Percentiles rank a stretch among this genome's conserved stretches.
These are phyloP conservation scores for Stachybotrys echinatus DNA, from an alignment of 2,329 filamentous ascomycete genomes.

Conservation along the genomic window DNA sequence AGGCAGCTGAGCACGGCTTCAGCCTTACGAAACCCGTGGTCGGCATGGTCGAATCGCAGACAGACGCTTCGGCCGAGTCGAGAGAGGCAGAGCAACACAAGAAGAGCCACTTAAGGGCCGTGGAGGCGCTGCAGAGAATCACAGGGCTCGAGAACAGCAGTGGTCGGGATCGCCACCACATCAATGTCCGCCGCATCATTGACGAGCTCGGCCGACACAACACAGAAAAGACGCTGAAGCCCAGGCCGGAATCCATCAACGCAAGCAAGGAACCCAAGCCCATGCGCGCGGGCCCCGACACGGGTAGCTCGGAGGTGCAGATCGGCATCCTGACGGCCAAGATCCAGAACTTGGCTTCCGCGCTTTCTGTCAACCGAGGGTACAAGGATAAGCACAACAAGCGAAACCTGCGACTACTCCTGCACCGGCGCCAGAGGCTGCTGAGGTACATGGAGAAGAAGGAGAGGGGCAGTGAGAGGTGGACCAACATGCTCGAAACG, in stretches of 20 bases:
- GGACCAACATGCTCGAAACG: conserved; percentile 78
- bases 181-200: conserved; percentile 81
- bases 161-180: conserved; percentile 70
- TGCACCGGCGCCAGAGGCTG: conserved; percentile 85
- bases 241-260: conserved; percentile 47
- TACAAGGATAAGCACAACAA: conserved; percentile 93
- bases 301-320: conserved; percentile 95
- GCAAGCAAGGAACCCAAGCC: conserved; percentile 34
- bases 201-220: conserved; percentile 86
- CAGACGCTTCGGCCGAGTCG: conserved; percentile 35
- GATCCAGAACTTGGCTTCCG: conserved; percentile 74
- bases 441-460: conserved; percentile 81
- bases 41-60: conserved; percentile 26
- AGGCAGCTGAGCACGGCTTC: conserved; percentile 63
- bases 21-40: conserved; percentile 56
- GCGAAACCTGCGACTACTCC: conserved; percentile 77
- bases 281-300: conserved; percentile 77
- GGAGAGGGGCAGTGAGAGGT: conserved; percentile 86
- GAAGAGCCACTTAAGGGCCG: conserved; percentile 58
- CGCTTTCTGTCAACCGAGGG: conserved; percentile 60
- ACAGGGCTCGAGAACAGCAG: conserved; percentile 71
- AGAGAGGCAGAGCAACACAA: conserved; percentile 39
- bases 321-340: conserved; percentile 92
- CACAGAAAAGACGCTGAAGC: conserved; percentile 67
- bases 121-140: conserved; percentile 75